A percentile compares a stretch with the other conserved stretches of the same genome.
Evolutionary conservation across 2,329 filamentous ascomycete genomes (phyloP).

Genomic region (Diaporthe nobilis): DNA sequence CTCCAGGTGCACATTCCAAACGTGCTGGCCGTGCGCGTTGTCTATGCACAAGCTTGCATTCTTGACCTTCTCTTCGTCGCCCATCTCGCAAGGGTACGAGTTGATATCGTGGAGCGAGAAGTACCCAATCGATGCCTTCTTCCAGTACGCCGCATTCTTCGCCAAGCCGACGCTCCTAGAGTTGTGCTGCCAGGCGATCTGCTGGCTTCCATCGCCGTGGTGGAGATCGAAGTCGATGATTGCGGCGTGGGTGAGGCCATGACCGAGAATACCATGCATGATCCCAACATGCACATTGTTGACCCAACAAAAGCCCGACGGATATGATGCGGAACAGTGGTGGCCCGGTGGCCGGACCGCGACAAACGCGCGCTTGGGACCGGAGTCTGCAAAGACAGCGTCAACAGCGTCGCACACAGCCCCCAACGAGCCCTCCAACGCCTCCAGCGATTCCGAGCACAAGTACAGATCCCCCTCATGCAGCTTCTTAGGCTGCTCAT

Average conservation of each 20-base stretch:
- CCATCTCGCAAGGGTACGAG: conserved; percentile 94
- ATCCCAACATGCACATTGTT: conserved; percentile 99
- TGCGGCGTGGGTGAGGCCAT: conserved; percentile 92
- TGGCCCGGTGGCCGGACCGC: conserved; percentile 94
- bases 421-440: conserved; percentile 91
- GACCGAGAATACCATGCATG: conserved; percentile 85
- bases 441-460: conserved; percentile 85
- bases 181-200: conserved; percentile 94
- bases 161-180: conserved; percentile 72
- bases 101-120: conserved; percentile 99
- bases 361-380: conserved; percentile 86
- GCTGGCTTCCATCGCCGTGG: conserved; percentile 95
- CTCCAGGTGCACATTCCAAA: conserved; percentile 97
- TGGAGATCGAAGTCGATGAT: conserved; percentile 95
- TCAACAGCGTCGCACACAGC: conserved; percentile 96
- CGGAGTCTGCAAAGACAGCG: conserved; percentile 75
- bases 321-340: conserved; percentile 90
- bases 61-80: conserved; percentile 93
- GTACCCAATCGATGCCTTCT: conserved; percentile 92
- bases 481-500: conserved; percentile 68
- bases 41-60: conserved; percentile 96
- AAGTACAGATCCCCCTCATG: conserved; percentile 95
- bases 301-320: conserved; percentile 98
- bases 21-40: conserved; percentile 90
- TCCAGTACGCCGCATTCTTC: conserved; percentile 81